phyloP scores from a whole-genome alignment of 805 yeast species.

The Saturnispora mendoncae region DNA sequence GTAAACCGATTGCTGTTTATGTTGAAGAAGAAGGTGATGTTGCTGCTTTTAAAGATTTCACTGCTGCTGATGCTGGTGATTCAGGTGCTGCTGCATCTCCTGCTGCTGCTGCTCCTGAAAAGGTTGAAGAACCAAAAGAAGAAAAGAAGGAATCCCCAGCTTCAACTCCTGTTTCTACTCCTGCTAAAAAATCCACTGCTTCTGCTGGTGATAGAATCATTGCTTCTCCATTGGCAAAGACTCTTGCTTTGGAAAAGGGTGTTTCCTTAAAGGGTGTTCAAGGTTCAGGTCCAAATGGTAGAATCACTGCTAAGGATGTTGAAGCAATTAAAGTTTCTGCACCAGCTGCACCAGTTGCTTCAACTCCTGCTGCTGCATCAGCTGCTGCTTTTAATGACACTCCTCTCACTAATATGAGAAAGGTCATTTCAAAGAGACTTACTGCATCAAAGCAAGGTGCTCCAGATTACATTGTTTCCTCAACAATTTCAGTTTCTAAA shows the following conservation, averaged over 20 bases:
- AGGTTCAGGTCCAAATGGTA: slow-evolving; percentile 94
- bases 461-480: slow-evolving; percentile 89
- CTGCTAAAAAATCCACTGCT: slow-evolving; percentile 26
- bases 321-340: slow-evolving; percentile 50
- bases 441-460: slow-evolving; percentile 75
- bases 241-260: slow-evolving; percentile 87
- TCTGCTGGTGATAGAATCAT: slow-evolving; percentile 57
- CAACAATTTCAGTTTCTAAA: slow-evolving; percentile 80
- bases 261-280: slow-evolving; percentile 72
- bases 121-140: slow-evolving; percentile 2
- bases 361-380: slow-evolving; percentile 40
- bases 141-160: slow-evolving; percentile 19
- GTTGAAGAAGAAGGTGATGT: slow-evolving; percentile 84
- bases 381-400: slow-evolving; percentile 64
- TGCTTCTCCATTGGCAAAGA: slow-evolving; percentile 94
- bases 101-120: slow-evolving; percentile 13
- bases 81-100: slow-evolving; percentile 37
- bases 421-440: slow-evolving; percentile 84
- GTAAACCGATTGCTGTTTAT: slow-evolving; percentile 93
- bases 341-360: slow-evolving; percentile 33
- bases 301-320: slow-evolving; percentile 86
- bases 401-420: slow-evolving; percentile 88
- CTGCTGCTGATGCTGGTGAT: slow-evolving; percentile 68
- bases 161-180: slow-evolving; percentile 18
- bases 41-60: slow-evolving; percentile 78